These are phyloP conservation scores for Chenopodium formosanum DNA, from an alignment of 148 eudicot genomes.

Conservation along the genomic window DNA sequence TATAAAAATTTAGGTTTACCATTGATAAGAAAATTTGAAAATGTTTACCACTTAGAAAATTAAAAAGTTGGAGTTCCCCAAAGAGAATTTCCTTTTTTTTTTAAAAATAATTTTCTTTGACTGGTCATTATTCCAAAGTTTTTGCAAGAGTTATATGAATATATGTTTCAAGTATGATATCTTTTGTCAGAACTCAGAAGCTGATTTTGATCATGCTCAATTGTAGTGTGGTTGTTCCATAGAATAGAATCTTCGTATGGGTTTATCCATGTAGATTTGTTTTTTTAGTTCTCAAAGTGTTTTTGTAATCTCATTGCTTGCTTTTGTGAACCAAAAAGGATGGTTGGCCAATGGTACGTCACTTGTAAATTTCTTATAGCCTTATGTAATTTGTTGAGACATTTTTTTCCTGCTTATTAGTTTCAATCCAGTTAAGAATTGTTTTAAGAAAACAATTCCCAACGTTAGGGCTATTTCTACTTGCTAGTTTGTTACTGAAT, in stretches of 20 bases:
- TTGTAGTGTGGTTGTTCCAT: background rate
- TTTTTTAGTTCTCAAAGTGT: background rate
- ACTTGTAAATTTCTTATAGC: background rate
- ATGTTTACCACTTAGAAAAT: too few species aligned
- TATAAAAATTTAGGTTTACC: too few species aligned
- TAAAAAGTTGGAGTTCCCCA: too few species aligned
- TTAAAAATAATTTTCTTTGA: background rate
- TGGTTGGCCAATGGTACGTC: background rate
- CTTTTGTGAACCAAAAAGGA: background rate
- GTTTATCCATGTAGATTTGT: background rate
- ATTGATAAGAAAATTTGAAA: too few species aligned
- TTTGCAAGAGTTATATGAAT: background rate
- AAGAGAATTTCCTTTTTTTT: too few species aligned
- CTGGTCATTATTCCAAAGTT: background rate
- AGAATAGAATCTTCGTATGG: background rate
- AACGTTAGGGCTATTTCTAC: too few species aligned
- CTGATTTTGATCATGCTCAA: background rate
- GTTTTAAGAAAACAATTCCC: too few species aligned
- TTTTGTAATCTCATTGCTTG: background rate
- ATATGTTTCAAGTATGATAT: background rate
- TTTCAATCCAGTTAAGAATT: too few species aligned
- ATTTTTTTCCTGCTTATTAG: too few species aligned
- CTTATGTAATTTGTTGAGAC: background rate
- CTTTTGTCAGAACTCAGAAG: background rate
- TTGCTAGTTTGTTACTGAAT: too few species aligned